Percentiles rank a stretch among this genome's conserved stretches.
These are phyloP conservation scores for Cyberlindnera xishuangbannaensis DNA, from an alignment of 805 yeast genomes.

Conservation along the genomic window DNA sequence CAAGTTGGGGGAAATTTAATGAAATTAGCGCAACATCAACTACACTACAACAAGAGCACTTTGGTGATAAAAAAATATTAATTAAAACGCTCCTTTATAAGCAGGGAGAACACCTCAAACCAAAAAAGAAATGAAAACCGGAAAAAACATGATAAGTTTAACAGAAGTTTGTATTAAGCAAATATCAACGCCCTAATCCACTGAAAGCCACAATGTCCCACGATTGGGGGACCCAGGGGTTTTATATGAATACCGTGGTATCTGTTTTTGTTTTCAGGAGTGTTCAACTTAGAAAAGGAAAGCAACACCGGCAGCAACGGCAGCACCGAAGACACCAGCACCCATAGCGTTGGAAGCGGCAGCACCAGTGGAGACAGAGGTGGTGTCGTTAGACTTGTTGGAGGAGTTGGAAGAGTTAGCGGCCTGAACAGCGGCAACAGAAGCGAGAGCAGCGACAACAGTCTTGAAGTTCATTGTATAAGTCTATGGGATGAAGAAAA, in stretches of 20 bases:
- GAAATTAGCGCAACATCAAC: too few relatives aligned
- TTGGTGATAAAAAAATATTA: background rate
- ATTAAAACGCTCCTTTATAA: background rate
- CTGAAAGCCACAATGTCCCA: too few relatives aligned
- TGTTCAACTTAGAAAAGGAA: slow-evolving; percentile 36
- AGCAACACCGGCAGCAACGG: slow-evolving; percentile 77
- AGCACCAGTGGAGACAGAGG: slow-evolving; percentile 43
- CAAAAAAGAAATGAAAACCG: slow-evolving; percentile 9
- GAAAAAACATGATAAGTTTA: slow-evolving; percentile 9
- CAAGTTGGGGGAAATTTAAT: background rate
- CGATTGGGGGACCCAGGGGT: too few relatives aligned
- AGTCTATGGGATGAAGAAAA: slow-evolving; percentile 7
- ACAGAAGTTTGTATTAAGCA: slow-evolving; percentile 15
- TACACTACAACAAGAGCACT: background rate
- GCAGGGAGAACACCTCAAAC: slow-evolving; percentile 13
- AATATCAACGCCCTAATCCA: slow-evolving; percentile 5
- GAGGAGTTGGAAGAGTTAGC: slow-evolving; percentile 34
- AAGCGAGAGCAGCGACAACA: slow-evolving; percentile 63
- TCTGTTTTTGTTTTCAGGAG: slow-evolving; percentile 10
- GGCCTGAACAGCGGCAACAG: slow-evolving; percentile 65
- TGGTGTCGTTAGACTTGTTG: slow-evolving; percentile 37
- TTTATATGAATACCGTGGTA: too few relatives aligned
- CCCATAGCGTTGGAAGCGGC: slow-evolving; percentile 52
- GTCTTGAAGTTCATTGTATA: slow-evolving; percentile 62
- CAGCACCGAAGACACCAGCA: slow-evolving; percentile 77